These are phyloP conservation scores for Pseudozyma sp. DNA, from an alignment of 1,284 basidiomycete genomes.

Conservation along the genomic window DNA sequence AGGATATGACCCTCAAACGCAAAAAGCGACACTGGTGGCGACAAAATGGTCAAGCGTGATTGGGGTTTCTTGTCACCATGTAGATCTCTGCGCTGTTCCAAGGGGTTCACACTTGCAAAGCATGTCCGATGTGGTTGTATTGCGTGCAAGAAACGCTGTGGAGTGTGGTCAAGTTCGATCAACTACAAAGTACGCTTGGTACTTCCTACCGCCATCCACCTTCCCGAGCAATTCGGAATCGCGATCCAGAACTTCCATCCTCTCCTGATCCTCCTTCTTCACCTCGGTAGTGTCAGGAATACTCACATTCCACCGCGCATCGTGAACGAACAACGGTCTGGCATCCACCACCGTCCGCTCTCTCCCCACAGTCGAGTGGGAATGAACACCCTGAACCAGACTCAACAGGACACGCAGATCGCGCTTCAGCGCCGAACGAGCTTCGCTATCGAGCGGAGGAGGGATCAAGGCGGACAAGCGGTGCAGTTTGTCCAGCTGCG, in stretches of 20 bases:
- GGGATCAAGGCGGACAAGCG: conserved; percentile 34
- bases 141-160: no score
- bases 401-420: conserved; percentile 23
- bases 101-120: no score
- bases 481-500: conserved; percentile 40
- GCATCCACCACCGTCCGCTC: conserved; percentile 14
- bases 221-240: conserved; percentile 9
- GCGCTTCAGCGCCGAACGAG: conserved; percentile 16
- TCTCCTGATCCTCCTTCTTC: no score
- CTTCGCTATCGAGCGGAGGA: conserved; percentile 4
- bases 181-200: conserved; percentile 31
- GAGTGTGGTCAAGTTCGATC: conserved; percentile 14
- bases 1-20: no score
- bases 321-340: conserved; percentile 11
- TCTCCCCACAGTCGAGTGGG: neutral
- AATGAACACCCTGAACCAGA: conserved; percentile 22
- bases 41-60: no score
- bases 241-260: conserved; percentile 2
- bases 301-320: conserved; percentile 5
- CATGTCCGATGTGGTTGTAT: no score
- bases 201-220: conserved; percentile 6
- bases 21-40: no score
- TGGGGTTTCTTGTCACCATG: no score
- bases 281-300: no score
- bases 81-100: no score